Percentiles rank a stretch among this genome's conserved stretches.
Conservation (phyloP, 2,329 filamentous ascomycete species). For the Ophiostoma sp. region DNA sequence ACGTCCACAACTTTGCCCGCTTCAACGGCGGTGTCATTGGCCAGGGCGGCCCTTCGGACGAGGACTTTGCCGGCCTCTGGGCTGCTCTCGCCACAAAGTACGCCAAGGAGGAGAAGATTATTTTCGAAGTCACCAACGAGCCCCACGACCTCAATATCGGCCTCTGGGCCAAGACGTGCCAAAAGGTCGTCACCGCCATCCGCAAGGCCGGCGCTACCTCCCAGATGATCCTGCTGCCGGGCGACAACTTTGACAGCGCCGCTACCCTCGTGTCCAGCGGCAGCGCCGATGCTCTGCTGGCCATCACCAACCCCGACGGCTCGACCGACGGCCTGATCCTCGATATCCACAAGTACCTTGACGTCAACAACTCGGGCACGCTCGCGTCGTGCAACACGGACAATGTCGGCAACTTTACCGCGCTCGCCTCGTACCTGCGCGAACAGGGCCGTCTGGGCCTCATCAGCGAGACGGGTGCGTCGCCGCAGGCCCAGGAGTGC, state of each 20-base stretch:
- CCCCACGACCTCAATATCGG: constrained; percentile 56
- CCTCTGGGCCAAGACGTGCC: constrained; percentile 56
- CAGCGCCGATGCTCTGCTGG: constrained; percentile 47
- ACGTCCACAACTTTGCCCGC: constrained; percentile 53
- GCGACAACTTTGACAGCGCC: constrained; percentile 38
- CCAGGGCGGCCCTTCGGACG: constrained; percentile 58
- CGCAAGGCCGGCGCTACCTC: constrained; percentile 55
- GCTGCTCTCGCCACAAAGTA: constrained; percentile 54
- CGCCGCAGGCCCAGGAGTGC: constrained; percentile 34
- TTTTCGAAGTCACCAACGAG: constrained; percentile 67
- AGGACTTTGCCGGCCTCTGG: constrained; percentile 59
- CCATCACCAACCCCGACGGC: constrained; percentile 55
- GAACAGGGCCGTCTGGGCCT: constrained; percentile 34
- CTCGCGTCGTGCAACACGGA: constrained; percentile 49
- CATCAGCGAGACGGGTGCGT: constrained; percentile 38
- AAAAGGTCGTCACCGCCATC: constrained; percentile 60
- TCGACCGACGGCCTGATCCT: constrained; percentile 52
- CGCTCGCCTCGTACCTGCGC: constrained; percentile 36
- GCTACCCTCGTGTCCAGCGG: constrained; percentile 42
- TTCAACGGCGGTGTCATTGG: constrained; percentile 60
- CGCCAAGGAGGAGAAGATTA: constrained; percentile 46
- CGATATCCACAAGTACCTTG: constrained; percentile 58
- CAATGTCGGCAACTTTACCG: constrained; percentile 35
- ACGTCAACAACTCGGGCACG: constrained; percentile 52
- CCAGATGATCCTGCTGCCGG: constrained; percentile 61